These are phyloP conservation scores for Alternaria postmessia DNA, from an alignment of 2,329 filamentous ascomycete genomes.

Conservation along the genomic window DNA sequence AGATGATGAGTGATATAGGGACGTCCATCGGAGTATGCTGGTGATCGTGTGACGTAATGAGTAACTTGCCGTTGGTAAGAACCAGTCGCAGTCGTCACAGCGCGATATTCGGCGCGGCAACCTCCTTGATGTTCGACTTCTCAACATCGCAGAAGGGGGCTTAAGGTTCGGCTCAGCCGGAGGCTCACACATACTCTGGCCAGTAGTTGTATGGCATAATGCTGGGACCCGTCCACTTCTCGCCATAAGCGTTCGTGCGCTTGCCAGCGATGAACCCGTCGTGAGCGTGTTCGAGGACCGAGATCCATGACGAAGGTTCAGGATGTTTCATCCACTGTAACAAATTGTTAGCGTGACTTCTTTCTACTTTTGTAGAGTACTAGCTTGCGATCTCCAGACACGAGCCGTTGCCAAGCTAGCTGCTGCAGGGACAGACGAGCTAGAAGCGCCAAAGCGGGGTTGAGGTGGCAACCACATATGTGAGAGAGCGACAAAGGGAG, in stretches of 20 bases:
- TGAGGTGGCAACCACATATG: background rate
- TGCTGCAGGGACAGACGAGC: constrained; percentile 9
- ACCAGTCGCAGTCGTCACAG: background rate
- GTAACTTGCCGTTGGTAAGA: background rate
- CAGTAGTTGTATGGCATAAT: constrained; percentile 60
- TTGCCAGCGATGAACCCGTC: constrained; percentile 62
- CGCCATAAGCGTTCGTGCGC: constrained; percentile 62
- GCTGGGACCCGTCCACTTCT: constrained; percentile 61
- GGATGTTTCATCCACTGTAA: constrained; percentile 63
- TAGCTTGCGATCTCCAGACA: background rate
- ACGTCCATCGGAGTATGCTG: background rate
- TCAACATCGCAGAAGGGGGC: constrained; percentile 2
- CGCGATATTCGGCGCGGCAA: constrained; percentile 29
- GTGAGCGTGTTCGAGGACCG: constrained; percentile 62
- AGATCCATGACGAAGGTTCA: constrained; percentile 64
- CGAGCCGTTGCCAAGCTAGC: constrained; percentile 5
- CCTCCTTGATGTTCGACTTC: constrained; percentile 21
- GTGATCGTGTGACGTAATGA: background rate
- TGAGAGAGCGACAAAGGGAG: background rate
- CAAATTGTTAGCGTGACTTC: constrained; percentile 30
- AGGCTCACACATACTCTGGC: constrained; percentile 58
- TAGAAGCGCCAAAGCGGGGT: constrained; percentile 4
- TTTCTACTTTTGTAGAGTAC: constrained; percentile 15
- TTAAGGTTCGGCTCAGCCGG: background rate
- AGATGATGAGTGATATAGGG: background rate